Conservation (phyloP, 1,284 basidiomycete genomes). For the Volvariella volvacea region DNA sequence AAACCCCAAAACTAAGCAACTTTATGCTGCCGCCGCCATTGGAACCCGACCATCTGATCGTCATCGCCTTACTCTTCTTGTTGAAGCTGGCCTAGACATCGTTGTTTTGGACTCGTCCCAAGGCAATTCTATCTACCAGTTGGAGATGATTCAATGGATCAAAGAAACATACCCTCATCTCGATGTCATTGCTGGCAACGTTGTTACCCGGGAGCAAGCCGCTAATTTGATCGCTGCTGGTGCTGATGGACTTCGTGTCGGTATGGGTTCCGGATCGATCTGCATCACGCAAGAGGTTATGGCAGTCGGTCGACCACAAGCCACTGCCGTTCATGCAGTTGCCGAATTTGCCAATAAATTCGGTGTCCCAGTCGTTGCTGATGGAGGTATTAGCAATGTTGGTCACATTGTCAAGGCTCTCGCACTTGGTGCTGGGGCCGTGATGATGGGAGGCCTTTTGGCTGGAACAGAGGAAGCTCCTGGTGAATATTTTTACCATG, state of each 20-base stretch:
- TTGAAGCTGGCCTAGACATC: constrained; percentile 94
- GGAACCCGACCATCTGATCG: constrained; percentile 90
- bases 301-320: constrained; percentile 98
- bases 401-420: constrained; percentile 98
- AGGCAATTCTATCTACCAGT: constrained; percentile 92
- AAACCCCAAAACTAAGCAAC: constrained; percentile 88
- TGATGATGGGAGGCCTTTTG: constrained; percentile 98
- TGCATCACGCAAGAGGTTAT: constrained; percentile 99
- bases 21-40: constrained; percentile 95
- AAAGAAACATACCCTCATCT: constrained; percentile 80
- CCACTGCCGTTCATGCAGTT: constrained; percentile 93
- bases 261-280: constrained; percentile 98
- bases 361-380: constrained; percentile 97
- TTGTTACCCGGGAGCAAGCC: constrained; percentile 97
- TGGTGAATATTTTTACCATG: constrained; percentile 98
- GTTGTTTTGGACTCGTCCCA: constrained; percentile 95
- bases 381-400: constrained; percentile 94
- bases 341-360: constrained; percentile 92
- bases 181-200: constrained; percentile 95
- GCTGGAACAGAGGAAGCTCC: constrained; percentile 97
- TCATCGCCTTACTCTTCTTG: constrained; percentile 81
- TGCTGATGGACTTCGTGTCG: constrained; percentile 90
- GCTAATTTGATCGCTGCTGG: constrained; percentile 92
- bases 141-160: constrained; percentile 95
- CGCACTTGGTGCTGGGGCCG: constrained; percentile 87